Base-by-base conservation (phyloP, 192 early-diverging fungal genomes). In the Backusella australiensis region DNA sequence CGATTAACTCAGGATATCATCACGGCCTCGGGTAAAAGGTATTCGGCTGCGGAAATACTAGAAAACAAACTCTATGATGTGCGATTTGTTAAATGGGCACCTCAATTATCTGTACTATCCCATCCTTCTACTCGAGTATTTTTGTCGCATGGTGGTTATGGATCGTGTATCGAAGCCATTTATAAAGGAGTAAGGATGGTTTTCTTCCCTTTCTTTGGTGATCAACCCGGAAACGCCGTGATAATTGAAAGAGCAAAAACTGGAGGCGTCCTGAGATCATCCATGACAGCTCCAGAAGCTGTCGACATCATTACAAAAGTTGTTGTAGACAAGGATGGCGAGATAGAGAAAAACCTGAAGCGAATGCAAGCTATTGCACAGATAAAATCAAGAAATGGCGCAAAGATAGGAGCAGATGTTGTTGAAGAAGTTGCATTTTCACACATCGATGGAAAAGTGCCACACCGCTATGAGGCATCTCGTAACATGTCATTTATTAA, bases 151-250 rank as follows among this genome's bases (percentile, higher is more conserved):
- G 73, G 46, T 6, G 46, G 46, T 2, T 49, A 19, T 49, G 46
- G 46, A 49, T 49, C 46, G 1, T 49, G 46, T n/a, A n/a, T 49
- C 19, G 46, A 49, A n/a, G 46, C 46, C 6, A 49, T 49, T 49
- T 49, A 49, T 17, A 77, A 49, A 29, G 77, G 68, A 6, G 67
- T 42, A 14, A 77, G 72, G 12, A 77, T 83, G 75, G 19, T 78
- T 8, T 42, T 75, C 4, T 75, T 75, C 15, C 82, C 82, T 1
- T 71, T 75, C 11, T 26, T 73, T 35, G 66, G 69, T 7, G 79
- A 78, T 49, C 76, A 83, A 46, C 67, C 59, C 5, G 46, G 19
- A 49, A 49, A 49, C 6, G 15, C 46, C 5, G 19, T 49, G 6
- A 49, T 49, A 19, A 21, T 32, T 53, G 23, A 46, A 72, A 53